These are phyloP conservation scores for Nissolia schottii DNA, from an alignment of 306 rosid species.

Conservation along the genomic window DNA sequence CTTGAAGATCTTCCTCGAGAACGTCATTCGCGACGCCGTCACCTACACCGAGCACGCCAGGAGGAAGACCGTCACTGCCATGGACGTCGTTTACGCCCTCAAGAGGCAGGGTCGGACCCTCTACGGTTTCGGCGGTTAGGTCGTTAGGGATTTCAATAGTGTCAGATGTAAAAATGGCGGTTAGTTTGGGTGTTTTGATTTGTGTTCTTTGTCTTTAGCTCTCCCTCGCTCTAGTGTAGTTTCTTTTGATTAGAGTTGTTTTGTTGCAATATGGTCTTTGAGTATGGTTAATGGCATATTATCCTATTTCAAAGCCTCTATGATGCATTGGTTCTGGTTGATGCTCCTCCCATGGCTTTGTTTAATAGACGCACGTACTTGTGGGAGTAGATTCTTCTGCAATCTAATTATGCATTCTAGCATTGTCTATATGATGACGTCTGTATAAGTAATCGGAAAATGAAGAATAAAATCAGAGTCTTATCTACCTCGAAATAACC, in stretches of 20 bases:
- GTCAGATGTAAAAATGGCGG: neutral
- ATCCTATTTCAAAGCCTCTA: neutral
- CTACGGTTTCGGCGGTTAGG: slow-evolving; percentile 44
- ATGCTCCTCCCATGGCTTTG: too few species aligned
- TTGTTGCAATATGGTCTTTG: neutral
- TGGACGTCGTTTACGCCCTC: slow-evolving; percentile 46
- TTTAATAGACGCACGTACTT: too few species aligned
- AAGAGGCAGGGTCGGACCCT: slow-evolving; percentile 48
- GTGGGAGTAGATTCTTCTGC: too few species aligned
- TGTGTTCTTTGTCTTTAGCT: neutral
- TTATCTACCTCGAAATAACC: too few species aligned
- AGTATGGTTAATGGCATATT: neutral
- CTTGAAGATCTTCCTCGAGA: slow-evolving; percentile 33
- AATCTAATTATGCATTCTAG: too few species aligned
- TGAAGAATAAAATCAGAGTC: too few species aligned
- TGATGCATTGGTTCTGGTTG: too few species aligned
- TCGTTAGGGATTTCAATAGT: neutral
- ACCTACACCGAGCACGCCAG: slow-evolving; percentile 46
- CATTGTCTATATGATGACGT: too few species aligned
- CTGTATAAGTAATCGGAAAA: too few species aligned
- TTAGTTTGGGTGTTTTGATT: neutral
- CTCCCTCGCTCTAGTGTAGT: neutral
- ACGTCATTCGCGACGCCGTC: slow-evolving; percentile 36
- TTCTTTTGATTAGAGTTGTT: neutral
- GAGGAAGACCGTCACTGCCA: slow-evolving; percentile 50